These are phyloP conservation scores for Beauveria rudraprayagi DNA, from an alignment of 2,329 filamentous ascomycete genomes.

Conservation along the genomic window DNA sequence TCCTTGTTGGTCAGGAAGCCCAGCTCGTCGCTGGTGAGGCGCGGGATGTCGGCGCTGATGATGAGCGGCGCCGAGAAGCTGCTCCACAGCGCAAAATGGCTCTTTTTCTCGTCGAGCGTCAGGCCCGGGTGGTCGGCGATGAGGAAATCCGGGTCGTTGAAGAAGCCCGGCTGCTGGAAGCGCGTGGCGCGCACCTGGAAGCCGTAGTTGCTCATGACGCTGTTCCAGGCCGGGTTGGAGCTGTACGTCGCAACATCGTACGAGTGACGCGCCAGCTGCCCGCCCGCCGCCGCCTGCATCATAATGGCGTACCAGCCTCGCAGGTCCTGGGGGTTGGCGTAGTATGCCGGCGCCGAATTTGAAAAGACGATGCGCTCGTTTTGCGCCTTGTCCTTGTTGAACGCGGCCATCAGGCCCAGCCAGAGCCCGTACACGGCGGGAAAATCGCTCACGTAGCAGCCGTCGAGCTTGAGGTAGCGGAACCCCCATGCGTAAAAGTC, in stretches of 20 bases:
- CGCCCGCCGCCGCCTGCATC: slow-evolving; percentile 30
- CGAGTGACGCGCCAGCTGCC: slow-evolving; percentile 34
- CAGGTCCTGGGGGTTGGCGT: slow-evolving; percentile 23
- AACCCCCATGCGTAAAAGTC: slow-evolving; percentile 31
- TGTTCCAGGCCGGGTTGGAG: slow-evolving; percentile 31
- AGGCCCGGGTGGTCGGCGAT: slow-evolving; percentile 25
- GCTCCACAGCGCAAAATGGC: slow-evolving; percentile 25
- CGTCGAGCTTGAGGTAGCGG: slow-evolving; percentile 32
- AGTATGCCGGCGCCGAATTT: slow-evolving; percentile 35
- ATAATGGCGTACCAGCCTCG: slow-evolving; percentile 34
- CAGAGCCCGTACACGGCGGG: neutral
- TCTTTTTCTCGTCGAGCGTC: slow-evolving; percentile 23
- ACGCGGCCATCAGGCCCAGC: neutral
- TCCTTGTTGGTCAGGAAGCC: slow-evolving; percentile 28
- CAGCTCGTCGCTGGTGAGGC: slow-evolving; percentile 23
- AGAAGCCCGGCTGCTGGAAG: slow-evolving; percentile 27
- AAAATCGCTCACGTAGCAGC: slow-evolving; percentile 25
- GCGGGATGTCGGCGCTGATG: slow-evolving; percentile 29
- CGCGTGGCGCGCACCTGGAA: slow-evolving; percentile 31
- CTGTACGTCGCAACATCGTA: slow-evolving; percentile 32
- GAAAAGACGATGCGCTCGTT: slow-evolving; percentile 24
- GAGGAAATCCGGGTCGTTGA: slow-evolving; percentile 27
- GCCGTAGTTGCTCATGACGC: slow-evolving; percentile 38
- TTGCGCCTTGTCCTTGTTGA: neutral
- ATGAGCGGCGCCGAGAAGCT: slow-evolving; percentile 25